Evolutionary conservation across 192 early-diverging fungal genomes (phyloP).

Genomic region (Coemansia sp.): DNA sequence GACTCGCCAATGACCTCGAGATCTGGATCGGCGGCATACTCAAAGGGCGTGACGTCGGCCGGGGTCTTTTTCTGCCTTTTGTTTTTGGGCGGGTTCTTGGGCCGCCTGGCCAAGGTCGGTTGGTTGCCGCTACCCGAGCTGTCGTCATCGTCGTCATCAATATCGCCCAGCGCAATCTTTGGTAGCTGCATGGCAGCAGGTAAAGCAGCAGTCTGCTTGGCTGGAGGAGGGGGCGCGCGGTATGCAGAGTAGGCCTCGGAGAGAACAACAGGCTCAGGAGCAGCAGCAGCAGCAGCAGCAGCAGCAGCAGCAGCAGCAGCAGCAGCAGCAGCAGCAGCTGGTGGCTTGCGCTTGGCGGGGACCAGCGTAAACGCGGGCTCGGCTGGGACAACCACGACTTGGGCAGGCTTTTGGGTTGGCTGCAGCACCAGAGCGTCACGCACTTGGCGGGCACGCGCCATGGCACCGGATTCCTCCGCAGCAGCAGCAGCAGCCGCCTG

Average conservation of each 20-base stretch:
- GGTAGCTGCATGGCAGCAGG: slow-evolving; percentile 4
- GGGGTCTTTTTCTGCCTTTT: background rate
- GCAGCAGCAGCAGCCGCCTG: background rate
- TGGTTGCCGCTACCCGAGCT: background rate
- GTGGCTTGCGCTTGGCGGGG: background rate
- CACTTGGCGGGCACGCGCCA: slow-evolving; percentile 21
- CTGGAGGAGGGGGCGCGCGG: background rate
- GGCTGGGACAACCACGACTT: background rate
- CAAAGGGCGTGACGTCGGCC: slow-evolving; percentile 16
- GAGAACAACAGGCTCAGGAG: slow-evolving; percentile 20
- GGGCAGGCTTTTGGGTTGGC: slow-evolving; percentile 24
- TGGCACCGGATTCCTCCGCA: background rate
- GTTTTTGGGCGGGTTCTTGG: background rate
- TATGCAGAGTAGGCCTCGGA: slow-evolving; percentile 25
- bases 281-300: background rate
- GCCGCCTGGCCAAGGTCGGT: background rate
- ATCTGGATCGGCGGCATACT: slow-evolving; percentile 9
- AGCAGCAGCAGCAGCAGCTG: background rate
- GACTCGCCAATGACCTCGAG: slow-evolving; percentile 19
- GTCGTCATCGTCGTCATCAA: background rate
- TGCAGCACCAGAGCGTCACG: slow-evolving; percentile 28
- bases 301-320: background rate
- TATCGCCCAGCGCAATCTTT: slow-evolving; percentile 17
- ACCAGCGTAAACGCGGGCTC: background rate
- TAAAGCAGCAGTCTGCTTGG: background rate